Conservation (phyloP, 129 eudicot species). For the Erigeron canadensis region DNA sequence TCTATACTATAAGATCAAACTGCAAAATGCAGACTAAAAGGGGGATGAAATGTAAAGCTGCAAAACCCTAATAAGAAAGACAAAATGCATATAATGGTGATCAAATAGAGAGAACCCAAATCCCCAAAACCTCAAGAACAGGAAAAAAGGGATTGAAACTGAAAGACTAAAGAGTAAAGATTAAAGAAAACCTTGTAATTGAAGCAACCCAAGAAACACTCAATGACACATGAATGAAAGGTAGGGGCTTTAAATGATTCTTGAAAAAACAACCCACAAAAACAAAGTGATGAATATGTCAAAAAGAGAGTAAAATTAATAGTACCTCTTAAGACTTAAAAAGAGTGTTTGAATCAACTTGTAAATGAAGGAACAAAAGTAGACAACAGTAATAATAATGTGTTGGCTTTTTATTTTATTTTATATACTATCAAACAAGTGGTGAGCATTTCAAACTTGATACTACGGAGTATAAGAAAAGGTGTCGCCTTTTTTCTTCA, state of each 20-base stretch:
- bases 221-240: slow-evolving; percentile 31
- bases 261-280: slow-evolving; percentile 40
- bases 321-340: background rate
- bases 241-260: slow-evolving; percentile 41
- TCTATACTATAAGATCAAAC: background rate
- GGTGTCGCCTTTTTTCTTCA: background rate
- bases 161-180: slow-evolving; percentile 23
- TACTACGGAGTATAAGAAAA: slow-evolving; percentile 13
- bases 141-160: background rate
- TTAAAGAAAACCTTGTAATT: slow-evolving; percentile 31
- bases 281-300: background rate
- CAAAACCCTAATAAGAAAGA: slow-evolving; percentile 8
- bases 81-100: slow-evolving; percentile 18
- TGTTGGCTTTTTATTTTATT: slow-evolving; percentile 15
- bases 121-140: slow-evolving; percentile 61
- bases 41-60: background rate
- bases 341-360: slow-evolving; percentile 52
- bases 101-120: slow-evolving; percentile 41
- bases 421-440: slow-evolving; percentile 16
- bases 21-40: background rate
- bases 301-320: background rate
- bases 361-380: slow-evolving; percentile 55
- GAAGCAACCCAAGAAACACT: slow-evolving; percentile 52
- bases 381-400: slow-evolving; percentile 35
- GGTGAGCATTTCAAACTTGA: slow-evolving; percentile 28